Conservation (phyloP, 306 rosid species). For the Quercus variabilis region DNA sequence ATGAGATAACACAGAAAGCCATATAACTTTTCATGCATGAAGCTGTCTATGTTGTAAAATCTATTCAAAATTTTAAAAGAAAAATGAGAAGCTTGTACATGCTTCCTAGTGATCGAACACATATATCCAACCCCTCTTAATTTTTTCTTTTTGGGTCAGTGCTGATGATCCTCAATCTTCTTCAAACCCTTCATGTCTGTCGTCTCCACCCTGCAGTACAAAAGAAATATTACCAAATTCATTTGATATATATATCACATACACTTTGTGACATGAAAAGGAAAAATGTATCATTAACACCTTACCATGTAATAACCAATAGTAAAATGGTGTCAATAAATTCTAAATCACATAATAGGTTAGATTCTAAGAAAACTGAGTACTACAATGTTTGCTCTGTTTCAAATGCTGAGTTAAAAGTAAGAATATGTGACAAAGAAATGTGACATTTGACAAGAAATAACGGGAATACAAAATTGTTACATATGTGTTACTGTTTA, state of each 20-base stretch:
- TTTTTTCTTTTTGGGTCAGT: conserved; percentile 30
- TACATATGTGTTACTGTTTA: background rate
- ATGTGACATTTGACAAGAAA: background rate
- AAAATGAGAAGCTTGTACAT: background rate
- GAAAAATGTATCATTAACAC: background rate
- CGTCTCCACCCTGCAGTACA: conserved; percentile 81
- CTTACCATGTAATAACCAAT: background rate
- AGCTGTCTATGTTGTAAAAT: conserved; percentile 30
- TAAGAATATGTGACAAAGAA: background rate
- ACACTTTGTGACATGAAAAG: background rate
- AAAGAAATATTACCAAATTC: conserved; percentile 28
- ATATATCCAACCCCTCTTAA: background rate
- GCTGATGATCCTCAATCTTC: conserved; percentile 80
- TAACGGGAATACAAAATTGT: background rate
- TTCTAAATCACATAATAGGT: background rate
- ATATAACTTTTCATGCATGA: conserved; percentile 24
- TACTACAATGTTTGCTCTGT: background rate
- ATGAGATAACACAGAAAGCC: conserved; percentile 29
- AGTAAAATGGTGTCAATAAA: background rate
- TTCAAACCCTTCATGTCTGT: conserved; percentile 98
- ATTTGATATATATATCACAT: background rate
- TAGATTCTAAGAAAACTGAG: background rate
- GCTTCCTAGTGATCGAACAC: background rate
- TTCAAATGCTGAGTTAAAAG: background rate
- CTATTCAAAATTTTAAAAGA: conserved; percentile 23